phyloP scores from a whole-genome alignment of 345 rosid genomes.

The Carallia brachiata region DNA sequence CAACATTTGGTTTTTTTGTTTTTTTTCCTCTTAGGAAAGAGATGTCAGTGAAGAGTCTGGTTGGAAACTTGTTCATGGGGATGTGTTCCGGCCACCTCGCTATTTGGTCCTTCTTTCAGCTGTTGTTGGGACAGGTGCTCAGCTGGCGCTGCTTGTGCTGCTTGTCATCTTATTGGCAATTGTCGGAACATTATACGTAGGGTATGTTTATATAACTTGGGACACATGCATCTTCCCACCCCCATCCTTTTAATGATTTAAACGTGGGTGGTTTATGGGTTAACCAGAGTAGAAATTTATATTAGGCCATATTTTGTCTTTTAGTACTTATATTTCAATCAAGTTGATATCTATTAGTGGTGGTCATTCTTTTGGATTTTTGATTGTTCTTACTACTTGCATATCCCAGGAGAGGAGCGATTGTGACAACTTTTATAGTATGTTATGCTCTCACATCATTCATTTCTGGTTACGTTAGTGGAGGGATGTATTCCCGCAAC shows the following conservation, averaged over 20 bases:
- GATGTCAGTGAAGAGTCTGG: conserved; percentile 98
- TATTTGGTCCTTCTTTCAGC: conserved; percentile 74
- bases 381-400: conserved; percentile 6
- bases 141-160: conserved; percentile 84
- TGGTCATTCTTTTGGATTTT: background rate
- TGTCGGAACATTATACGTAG: conserved; percentile 80
- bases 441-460: conserved; percentile 98
- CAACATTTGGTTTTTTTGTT: background rate
- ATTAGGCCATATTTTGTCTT: background rate
- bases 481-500: conserved; percentile 97
- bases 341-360: background rate
- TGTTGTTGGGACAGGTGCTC: conserved; percentile 95
- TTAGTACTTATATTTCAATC: background rate
- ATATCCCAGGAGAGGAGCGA: conserved; percentile 92
- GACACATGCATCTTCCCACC: background rate
- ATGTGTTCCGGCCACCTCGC: conserved; percentile 82
- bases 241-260: background rate
- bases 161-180: conserved; percentile 92
- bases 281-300: background rate
- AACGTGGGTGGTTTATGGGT: background rate
- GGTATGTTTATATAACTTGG: conserved; percentile 51
- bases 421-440: conserved; percentile 92
- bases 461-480: conserved; percentile 95
- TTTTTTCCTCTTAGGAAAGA: conserved; percentile 54
- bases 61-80: conserved; percentile 98